Percentiles rank a stretch among this genome's conserved stretches.
These are phyloP conservation scores for Fraxinus paxiana DNA, from an alignment of 305 asterid genomes.

Conservation along the genomic window DNA sequence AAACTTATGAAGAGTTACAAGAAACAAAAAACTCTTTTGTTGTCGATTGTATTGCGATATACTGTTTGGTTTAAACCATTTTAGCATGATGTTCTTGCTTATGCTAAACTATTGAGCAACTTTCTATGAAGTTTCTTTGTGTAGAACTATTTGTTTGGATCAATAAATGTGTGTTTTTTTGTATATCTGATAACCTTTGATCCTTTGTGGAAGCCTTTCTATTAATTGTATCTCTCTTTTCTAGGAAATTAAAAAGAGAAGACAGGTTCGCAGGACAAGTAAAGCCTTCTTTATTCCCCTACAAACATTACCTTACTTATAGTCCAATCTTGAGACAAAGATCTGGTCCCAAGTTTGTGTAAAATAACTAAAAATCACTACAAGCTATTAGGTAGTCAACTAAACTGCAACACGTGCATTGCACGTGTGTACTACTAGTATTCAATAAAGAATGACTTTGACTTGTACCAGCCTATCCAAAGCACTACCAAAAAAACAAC, in stretches of 20 bases:
- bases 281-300: no score
- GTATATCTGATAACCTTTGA: neutral
- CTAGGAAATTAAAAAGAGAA: no score
- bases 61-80: slow-evolving; percentile 6
- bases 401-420: no score
- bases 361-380: no score
- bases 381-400: no score
- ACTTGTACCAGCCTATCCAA: neutral
- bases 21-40: neutral
- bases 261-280: no score
- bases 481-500: no score
- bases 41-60: neutral
- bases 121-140: neutral
- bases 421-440: no score
- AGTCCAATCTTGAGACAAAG: no score
- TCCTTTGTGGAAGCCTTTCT: neutral
- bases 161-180: neutral
- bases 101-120: neutral
- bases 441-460: neutral
- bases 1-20: neutral
- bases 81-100: slow-evolving; percentile 12
- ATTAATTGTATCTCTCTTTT: no score
- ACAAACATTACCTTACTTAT: no score
- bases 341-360: no score
- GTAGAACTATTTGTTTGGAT: neutral